Percentiles rank a stretch among this genome's conserved stretches.
Conservation (phyloP, 306 rosid species). For the Sphenostylis stenocarpa region DNA sequence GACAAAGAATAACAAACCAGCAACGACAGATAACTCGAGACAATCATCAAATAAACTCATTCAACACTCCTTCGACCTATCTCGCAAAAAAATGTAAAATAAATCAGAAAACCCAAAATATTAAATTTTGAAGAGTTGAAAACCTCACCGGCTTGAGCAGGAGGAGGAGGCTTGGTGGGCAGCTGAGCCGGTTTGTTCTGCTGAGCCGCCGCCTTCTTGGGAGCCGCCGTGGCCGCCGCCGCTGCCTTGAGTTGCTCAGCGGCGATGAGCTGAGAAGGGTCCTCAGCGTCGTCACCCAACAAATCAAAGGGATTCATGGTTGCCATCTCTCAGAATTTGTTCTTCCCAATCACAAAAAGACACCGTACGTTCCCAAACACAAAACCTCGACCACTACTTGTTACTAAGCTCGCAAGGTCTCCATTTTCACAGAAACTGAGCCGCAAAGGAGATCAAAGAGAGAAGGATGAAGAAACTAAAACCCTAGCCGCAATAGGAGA, state of each 20-base stretch:
- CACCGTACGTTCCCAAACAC: background rate
- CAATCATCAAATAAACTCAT: background rate
- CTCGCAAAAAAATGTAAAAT: background rate
- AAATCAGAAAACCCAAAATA: background rate
- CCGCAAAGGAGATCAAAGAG: constrained; percentile 17
- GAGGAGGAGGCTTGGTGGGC: constrained; percentile 85
- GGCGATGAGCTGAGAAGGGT: constrained; percentile 70
- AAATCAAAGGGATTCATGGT: constrained; percentile 86
- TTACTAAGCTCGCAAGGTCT: constrained; percentile 31
- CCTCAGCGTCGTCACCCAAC: constrained; percentile 92
- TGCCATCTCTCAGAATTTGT: constrained; percentile 50
- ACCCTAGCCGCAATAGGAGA: constrained; percentile 82
- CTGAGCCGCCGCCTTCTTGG: constrained; percentile 45
- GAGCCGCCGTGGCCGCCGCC: background rate
- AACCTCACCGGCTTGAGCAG: constrained; percentile 75
- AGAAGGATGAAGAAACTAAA: constrained; percentile 45
- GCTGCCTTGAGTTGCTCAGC: constrained; percentile 59
- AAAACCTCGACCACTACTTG: background rate
- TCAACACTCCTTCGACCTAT: background rate
- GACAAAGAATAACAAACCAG: background rate
- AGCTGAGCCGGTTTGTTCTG: constrained; percentile 59
- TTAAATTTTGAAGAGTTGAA: background rate
- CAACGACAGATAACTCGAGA: background rate
- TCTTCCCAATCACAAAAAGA: background rate
- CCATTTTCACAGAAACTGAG: constrained; percentile 37